These are phyloP conservation scores for Trypanosoma melophagium DNA, from an alignment of 208 protist genomes.

Conservation along the genomic window DNA sequence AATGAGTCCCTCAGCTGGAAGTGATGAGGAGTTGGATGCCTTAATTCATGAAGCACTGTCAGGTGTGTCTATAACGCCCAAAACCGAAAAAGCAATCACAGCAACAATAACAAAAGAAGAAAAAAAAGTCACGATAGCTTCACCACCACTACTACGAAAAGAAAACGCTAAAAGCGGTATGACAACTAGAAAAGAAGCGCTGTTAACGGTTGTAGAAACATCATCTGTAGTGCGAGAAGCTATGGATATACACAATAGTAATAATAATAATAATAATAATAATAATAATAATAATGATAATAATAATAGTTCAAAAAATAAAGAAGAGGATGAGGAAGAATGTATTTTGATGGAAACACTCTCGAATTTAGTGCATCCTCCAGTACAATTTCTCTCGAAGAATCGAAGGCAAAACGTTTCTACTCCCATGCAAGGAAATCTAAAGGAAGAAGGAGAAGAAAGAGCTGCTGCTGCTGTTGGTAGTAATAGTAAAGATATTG, in stretches of 20 bases:
- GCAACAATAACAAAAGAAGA: neutral
- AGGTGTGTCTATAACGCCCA: neutral
- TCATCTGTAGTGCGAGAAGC: neutral
- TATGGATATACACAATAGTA: neutral
- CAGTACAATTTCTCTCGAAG: conserved; percentile 2
- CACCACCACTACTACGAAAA: neutral
- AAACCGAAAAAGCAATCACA: neutral
- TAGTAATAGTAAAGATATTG: neutral
- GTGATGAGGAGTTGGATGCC: conserved; percentile 18
- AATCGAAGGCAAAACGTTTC: neutral
- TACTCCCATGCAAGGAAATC: neutral
- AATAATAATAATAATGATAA: neutral
- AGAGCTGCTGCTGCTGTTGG: neutral
- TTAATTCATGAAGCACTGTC: conserved; percentile 13
- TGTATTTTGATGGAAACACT: conserved; percentile 8
- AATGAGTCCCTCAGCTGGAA: neutral
- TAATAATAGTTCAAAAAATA: neutral
- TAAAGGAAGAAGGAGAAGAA: neutral
- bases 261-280: neutral
- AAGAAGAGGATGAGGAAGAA: neutral
- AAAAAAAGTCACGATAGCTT: no score
- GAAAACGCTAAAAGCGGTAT: neutral
- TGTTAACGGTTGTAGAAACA: no score
- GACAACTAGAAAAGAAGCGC: no score
- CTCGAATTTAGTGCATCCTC: neutral